Base-by-base conservation (phyloP, 2,329 filamentous ascomycete genomes). In the Lithohypha guttulata region DNA sequence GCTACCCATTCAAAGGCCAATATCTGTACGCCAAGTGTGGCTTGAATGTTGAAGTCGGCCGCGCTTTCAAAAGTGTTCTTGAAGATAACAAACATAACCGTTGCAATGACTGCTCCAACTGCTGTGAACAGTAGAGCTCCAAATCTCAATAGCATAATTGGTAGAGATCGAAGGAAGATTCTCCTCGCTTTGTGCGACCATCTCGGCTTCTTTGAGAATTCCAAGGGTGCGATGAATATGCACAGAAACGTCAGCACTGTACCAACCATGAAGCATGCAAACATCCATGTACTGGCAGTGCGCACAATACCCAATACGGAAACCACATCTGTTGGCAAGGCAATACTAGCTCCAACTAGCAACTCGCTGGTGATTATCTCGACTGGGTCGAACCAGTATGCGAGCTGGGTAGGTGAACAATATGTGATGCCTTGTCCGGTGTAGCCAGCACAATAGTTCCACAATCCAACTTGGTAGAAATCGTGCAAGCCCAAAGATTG, bases 341-440 rank as follows among this genome's bases (percentile, higher is more conserved):
- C 81, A 57, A 95, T 86, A 23, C 78, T 82, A 15, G 86, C 85
- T 29, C 86, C 85, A 8, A 83, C 64, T 7, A 96, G 71, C 19
- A 96, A 69, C 62, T 94, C 81, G 51, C 74, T 75, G 46, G 85
- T 67, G 33, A 96, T 65, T 49, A 95, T 84, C 42, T 80, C 66
- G 28, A 94, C 80, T 0, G 87, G 87, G 58, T 95, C 85, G 65
- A 95, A 95, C 80, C 84, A 93, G 64, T 84, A 96, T 41, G 87
- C 67, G 6, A 69, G 66, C 52, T 75, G 53, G 0, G 85, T 81
- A 4, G 63, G 61, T 6, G 81, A 86, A 62, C 89, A 96, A 46
- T 65, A 63, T 0, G 84, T 89, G 46, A 91, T 77, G 25, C 83
- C 83, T 61, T 79, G 68, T 51, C 73, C 70, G 41, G 75, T 66